These are phyloP conservation scores for Vitellaria paradoxa DNA, from an alignment of 179 eudicot genomes.

Conservation along the genomic window DNA sequence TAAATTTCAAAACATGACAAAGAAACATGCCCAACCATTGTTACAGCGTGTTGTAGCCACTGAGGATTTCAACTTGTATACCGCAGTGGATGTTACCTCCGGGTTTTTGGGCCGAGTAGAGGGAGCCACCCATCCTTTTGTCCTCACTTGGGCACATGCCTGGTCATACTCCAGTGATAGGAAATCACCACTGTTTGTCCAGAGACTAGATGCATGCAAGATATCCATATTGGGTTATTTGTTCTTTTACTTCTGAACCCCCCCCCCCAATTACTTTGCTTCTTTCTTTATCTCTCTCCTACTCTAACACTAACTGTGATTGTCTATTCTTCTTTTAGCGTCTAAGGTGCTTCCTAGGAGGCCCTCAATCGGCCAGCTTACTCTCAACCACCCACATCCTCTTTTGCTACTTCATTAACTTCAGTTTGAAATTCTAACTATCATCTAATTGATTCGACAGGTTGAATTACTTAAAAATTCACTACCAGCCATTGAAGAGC, in stretches of 20 bases:
- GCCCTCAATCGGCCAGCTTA: not conserved
- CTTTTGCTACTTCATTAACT: not conserved
- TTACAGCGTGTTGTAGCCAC: not conserved
- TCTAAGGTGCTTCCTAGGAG: not conserved
- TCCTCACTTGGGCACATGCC: not conserved
- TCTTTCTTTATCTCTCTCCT: not conserved
- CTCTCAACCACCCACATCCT: not conserved
- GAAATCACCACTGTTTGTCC: not conserved
- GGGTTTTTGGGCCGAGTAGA: not conserved
- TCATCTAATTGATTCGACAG: conserved; percentile 33
- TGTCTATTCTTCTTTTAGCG: not conserved
- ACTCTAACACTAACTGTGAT: not conserved
- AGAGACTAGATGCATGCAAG: not conserved
- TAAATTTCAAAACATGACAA: not conserved
- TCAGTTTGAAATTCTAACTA: too few relatives aligned
- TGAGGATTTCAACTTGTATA: not conserved
- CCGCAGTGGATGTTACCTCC: not conserved
- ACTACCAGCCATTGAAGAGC: conserved; percentile 69
- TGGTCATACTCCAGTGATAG: too few relatives aligned
- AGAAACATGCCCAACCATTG: not conserved
- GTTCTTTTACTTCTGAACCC: not conserved
- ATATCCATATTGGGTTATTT: not conserved
- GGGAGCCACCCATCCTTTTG: not conserved
- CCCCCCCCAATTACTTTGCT: not conserved
- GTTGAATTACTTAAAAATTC: conserved; percentile 64